Evolutionary conservation across 257 asterid species (phyloP).

Genomic region (Coffea canephora): DNA sequence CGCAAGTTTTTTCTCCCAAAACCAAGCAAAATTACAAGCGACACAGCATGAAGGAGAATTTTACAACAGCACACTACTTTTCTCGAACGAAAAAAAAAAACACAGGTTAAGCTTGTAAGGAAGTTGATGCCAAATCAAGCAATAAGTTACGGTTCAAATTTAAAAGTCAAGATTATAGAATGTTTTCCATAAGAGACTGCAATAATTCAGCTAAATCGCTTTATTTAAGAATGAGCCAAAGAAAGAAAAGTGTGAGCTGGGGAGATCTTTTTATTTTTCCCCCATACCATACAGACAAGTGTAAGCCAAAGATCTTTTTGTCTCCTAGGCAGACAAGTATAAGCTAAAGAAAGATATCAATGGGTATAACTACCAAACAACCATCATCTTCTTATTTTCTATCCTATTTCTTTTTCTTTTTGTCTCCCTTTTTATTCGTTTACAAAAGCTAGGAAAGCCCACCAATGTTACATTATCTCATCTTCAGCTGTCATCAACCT

Average conservation of each 20-base stretch:
- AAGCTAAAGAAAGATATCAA: background rate
- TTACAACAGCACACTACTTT: background rate
- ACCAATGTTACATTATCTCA: too few relatives aligned
- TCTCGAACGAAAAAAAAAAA: background rate
- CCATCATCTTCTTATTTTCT: background rate
- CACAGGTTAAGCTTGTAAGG: background rate
- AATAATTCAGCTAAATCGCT: too few relatives aligned
- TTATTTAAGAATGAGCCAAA: too few relatives aligned
- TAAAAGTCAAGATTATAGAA: too few relatives aligned
- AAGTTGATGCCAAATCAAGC: background rate
- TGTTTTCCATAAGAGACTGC: background rate
- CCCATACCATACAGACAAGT: background rate
- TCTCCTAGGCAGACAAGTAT: background rate
- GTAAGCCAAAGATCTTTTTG: background rate
- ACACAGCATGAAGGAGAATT: background rate
- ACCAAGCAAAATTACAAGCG: background rate
- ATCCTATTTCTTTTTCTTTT: background rate
- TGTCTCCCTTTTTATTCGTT: background rate
- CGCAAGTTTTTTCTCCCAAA: background rate
- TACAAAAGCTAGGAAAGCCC: too few relatives aligned
- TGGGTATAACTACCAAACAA: background rate
- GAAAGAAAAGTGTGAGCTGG: too few relatives aligned
- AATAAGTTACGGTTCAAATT: too few relatives aligned
- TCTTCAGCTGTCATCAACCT: background rate
- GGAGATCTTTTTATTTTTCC: too few relatives aligned